Evolutionary conservation across 2,329 filamentous ascomycete species (phyloP).

Genomic region (Penicillium sp.): DNA sequence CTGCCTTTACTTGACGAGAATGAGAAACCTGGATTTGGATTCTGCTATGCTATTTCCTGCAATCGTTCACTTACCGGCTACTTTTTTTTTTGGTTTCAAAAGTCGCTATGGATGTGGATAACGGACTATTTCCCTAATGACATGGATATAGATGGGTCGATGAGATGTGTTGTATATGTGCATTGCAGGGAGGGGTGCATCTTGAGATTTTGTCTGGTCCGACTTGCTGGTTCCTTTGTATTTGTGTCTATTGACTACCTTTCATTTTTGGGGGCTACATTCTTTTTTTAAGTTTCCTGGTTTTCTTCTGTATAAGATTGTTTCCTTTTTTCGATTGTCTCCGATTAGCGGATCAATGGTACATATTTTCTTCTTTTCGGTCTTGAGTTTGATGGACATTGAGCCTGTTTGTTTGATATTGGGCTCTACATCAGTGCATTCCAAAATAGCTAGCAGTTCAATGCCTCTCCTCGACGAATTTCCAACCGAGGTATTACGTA

Average conservation of each 20-base stretch:
- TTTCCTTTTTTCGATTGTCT: slow-evolving; percentile 1
- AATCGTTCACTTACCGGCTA: neutral
- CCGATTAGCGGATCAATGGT: slow-evolving; percentile 16
- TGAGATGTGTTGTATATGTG: slow-evolving; percentile 23
- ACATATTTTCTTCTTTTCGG: slow-evolving; percentile 7
- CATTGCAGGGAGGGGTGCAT: slow-evolving; percentile 24
- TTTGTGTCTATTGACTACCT: slow-evolving; percentile 8
- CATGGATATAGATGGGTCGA: slow-evolving; percentile 27
- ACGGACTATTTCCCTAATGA: slow-evolving; percentile 19
- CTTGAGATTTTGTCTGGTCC: slow-evolving; percentile 24
- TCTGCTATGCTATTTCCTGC: slow-evolving; percentile 10
- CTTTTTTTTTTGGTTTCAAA: neutral
- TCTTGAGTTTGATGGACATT: neutral
- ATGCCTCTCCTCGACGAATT: neutral
- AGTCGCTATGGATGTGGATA: slow-evolving; percentile 15
- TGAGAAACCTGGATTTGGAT: slow-evolving; percentile 3
- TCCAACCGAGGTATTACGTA: neutral
- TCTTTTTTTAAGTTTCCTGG: slow-evolving; percentile 1
- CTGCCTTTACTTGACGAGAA: slow-evolving; percentile 7
- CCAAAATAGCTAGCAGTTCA: neutral
- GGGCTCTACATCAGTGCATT: neutral
- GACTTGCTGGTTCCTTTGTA: slow-evolving; percentile 13
- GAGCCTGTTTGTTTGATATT: neutral
- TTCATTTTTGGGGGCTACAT: slow-evolving; percentile 2
- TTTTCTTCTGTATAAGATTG: slow-evolving; percentile 10